Conservation (phyloP, 2,329 filamentous ascomycete species). For the Nannizzia gypsea region DNA sequence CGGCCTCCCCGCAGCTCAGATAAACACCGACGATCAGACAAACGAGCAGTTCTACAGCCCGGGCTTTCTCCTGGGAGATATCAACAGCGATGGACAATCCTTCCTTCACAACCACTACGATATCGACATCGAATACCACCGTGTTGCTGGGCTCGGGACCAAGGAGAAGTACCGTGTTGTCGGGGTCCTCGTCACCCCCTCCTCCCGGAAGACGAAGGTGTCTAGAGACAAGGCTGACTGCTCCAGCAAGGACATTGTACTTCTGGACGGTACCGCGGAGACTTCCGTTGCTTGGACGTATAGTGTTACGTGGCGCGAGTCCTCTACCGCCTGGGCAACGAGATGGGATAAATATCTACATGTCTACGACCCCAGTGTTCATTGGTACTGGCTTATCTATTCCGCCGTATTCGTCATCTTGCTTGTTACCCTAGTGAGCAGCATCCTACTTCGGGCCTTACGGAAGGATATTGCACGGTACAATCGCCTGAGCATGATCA, state of each 20-base stretch:
- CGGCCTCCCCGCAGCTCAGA: conserved; percentile 79
- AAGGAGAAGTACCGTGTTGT: conserved; percentile 69
- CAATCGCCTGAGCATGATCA: conserved; percentile 85
- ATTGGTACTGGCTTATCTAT: conserved; percentile 97
- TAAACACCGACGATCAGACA: conserved; percentile 63
- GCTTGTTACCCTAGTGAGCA: conserved; percentile 78
- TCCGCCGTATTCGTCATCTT: conserved; percentile 91
- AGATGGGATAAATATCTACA: conserved; percentile 98
- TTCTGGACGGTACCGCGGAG: conserved; percentile 51
- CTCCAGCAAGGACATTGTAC: conserved; percentile 46
- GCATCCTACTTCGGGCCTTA: conserved; percentile 77
- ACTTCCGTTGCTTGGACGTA: conserved; percentile 78
- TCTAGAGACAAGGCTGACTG: conserved; percentile 51
- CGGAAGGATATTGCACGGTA: conserved; percentile 94
- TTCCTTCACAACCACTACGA: conserved; percentile 91
- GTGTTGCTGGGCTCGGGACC: conserved; percentile 46
- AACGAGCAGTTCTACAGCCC: conserved; percentile 77
- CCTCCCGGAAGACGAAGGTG: conserved; percentile 48
- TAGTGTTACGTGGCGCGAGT: conserved; percentile 78
- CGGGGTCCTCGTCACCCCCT: conserved; percentile 77
- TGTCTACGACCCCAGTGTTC: conserved; percentile 93
- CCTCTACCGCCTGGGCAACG: conserved; percentile 81
- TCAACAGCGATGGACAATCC: conserved; percentile 44
- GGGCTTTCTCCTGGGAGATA: conserved; percentile 66
- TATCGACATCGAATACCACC: conserved; percentile 84